These are phyloP conservation scores for Sclerotinia minor DNA, from an alignment of 2,329 filamentous ascomycete species.

Conservation along the genomic window DNA sequence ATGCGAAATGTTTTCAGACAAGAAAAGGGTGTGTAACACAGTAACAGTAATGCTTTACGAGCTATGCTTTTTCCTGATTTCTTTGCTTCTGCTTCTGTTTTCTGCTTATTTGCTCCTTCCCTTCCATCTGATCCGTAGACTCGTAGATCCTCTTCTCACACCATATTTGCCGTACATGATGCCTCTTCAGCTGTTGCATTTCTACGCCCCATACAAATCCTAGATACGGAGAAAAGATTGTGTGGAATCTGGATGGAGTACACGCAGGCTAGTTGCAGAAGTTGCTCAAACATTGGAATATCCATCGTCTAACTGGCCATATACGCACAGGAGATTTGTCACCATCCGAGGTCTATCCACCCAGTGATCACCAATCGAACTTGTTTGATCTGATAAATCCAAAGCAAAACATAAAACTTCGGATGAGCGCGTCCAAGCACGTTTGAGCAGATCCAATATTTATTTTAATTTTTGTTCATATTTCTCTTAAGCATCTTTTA, in stretches of 20 bases:
- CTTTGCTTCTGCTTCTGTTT: background rate
- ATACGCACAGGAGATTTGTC: background rate
- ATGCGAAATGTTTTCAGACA: background rate
- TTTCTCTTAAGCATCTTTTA: background rate
- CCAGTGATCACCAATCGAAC: background rate
- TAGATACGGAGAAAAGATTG: background rate
- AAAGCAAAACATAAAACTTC: background rate
- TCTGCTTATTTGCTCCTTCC: background rate
- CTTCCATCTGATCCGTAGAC: background rate
- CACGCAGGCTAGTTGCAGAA: background rate
- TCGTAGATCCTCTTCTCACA: background rate
- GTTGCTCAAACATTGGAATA: background rate
- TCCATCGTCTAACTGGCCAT: background rate
- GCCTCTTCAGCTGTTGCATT: background rate
- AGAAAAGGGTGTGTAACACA: background rate
- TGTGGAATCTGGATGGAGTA: background rate
- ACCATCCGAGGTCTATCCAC: slow-evolving; percentile 14
- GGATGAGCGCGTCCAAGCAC: slow-evolving; percentile 3
- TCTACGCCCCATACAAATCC: background rate
- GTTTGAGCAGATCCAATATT: slow-evolving; percentile 1
- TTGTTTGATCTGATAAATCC: background rate
- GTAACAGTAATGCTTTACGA: background rate
- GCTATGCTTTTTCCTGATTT: background rate
- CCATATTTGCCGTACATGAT: background rate
- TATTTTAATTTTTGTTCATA: background rate